Percentiles rank a stretch among this genome's conserved stretches.
Evolutionary conservation across 176 grass and related monocot species (phyloP).

Genomic region (Aegilops sharonensis): DNA sequence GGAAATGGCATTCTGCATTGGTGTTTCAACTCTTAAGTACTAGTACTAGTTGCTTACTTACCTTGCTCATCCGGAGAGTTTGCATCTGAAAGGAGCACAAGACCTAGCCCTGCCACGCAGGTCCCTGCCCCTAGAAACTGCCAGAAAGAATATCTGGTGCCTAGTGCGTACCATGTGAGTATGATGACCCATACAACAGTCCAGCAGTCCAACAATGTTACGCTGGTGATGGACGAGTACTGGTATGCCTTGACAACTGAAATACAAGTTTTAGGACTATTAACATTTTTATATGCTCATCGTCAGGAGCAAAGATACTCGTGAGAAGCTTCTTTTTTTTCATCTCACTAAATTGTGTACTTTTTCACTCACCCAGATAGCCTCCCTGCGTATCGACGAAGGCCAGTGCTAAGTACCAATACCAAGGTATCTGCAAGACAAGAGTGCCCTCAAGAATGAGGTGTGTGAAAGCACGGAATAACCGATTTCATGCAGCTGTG

Average conservation of each 20-base stretch:
- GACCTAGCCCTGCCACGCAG: slow-evolving; percentile 54
- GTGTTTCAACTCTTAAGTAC: neutral
- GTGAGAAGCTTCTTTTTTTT: neutral
- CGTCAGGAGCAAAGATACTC: neutral
- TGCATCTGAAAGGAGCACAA: slow-evolving; percentile 76
- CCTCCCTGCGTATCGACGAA: slow-evolving; percentile 80
- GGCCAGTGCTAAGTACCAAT: slow-evolving; percentile 76
- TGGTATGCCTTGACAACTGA: slow-evolving; percentile 72
- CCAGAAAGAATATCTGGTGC: slow-evolving; percentile 64
- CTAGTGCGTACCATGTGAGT: slow-evolving; percentile 64
- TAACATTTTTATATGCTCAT: neutral
- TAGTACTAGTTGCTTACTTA: neutral
- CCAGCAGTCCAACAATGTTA: slow-evolving; percentile 76
- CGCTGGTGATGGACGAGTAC: slow-evolving; percentile 78
- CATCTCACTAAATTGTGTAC: neutral
- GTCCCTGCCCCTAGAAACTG: slow-evolving; percentile 54
- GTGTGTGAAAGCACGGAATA: no score
- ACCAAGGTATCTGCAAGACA: slow-evolving; percentile 78
- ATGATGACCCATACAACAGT: slow-evolving; percentile 75
- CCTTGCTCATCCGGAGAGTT: slow-evolving; percentile 29
- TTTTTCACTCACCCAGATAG: slow-evolving; percentile 58
- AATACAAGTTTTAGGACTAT: slow-evolving; percentile 8
- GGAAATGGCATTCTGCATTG: neutral
- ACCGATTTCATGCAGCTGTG: neutral
- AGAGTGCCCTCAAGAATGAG: neutral